Base-by-base conservation (phyloP, 371 early-diverging fungal species). In the Apophysomyces variabilis region DNA sequence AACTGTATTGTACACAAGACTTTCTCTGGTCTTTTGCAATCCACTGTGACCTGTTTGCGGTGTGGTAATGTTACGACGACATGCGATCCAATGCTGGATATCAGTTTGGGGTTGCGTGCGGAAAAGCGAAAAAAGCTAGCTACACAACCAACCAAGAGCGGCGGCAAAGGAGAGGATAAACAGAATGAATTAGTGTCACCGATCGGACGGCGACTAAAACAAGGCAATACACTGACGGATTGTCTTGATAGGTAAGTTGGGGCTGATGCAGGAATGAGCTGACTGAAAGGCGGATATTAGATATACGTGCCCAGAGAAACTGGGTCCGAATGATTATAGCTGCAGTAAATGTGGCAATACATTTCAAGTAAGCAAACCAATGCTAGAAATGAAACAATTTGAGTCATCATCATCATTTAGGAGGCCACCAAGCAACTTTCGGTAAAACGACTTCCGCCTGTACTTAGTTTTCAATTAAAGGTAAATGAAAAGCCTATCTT, bases 401-500 rank as follows among this genome's bases (percentile, higher is more conserved):
- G n/a, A 18, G 39, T 6, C 44, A 36, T 45, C 58, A 7, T 36
- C 36, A 1, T 63, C 26, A 13, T 47, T 61, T 62, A 82, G 78
- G 88, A 90, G 41, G 93, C 95, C 0, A 88, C 91, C 18, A 97
- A 96, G 79, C 96, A 95, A 69, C 78, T 97, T 14, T 92, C 94
- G 1, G 72, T 96, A 44, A 92, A 93, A 68, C 78, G 82, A 60
- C 80, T 96, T 44, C 96, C 98, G 1, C 93, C 95, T 0, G 94
- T 96, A 4, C 76, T 97, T 43, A 87, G 92, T 54, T 90, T 97
- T 54, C 96, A 96, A 68, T 77, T 97, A 16, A 97, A 97, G 87
- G 92, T 89, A 76, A 60, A 54, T 8, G 5, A 14, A 18, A 62
- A 6, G 8, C 12, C 7, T 50, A 41, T 41, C 0, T 5, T 11